Base-by-base conservation (phyloP, 176 grass and related monocot genomes). In the Hyparrhenia diplandra region DNA sequence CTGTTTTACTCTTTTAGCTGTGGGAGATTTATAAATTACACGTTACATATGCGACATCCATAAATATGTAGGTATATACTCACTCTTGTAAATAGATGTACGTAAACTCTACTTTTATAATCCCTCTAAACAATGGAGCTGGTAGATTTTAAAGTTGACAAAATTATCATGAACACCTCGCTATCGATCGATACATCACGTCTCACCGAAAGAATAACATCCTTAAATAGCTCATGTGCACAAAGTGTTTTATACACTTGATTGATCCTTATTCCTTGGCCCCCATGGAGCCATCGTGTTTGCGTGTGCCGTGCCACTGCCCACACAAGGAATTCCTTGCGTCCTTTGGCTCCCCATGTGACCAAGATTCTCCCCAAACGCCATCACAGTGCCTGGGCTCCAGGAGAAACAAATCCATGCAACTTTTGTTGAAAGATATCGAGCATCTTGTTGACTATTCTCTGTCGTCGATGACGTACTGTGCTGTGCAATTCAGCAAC, bases 211-310 rank as follows among this genome's bases (percentile, higher is more conserved):
- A n/a, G 52, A 55, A 4, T 14, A 55, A n/a, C 52, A 10, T 6
- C 52, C 52, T 55, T 55, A 55, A 54, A 54, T 54, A 54, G 51
- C n/a, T n/a, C n/a, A 18, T 8, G 13, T 21, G 32, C 62, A 77
- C 63, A 27, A 25, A 69, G 76, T 36, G 31, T 58, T 67, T 77
- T 79, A 77, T 65, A 60, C 79, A 17, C 54, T 20, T 13, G 63
- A n/a, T n/a, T n/a, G n/a, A 71, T 62, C 74, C 83, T 87, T 87
- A 83, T 88, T 88, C 86, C 72, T 67, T 67, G 86, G 30, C 67
- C 74, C 43, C n/a, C n/a, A 78, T 78, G 64, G 67, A 17, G 66
- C 11, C 28, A 42, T 54, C 23, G 64, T 80, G 30, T 80, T n/a
- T 67, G 62, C 42, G 41, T 78, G 71, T 73, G 57, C 27, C 35